Conservation (phyloP, 2,329 filamentous ascomycete species). For the Alternaria alternata region DNA sequence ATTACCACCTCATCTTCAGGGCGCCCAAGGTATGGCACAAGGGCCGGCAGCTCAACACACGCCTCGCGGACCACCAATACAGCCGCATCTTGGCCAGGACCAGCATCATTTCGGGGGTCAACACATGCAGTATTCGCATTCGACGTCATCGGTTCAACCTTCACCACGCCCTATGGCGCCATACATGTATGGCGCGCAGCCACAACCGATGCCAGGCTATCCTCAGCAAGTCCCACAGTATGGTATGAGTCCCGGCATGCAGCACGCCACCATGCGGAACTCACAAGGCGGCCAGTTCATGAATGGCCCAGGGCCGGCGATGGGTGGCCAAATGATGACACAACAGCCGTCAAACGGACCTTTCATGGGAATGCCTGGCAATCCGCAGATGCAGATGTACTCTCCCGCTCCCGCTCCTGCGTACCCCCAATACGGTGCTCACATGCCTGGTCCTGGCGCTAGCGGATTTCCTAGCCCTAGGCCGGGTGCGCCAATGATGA, state of each 20-base stretch:
- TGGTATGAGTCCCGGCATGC: constrained; percentile 73
- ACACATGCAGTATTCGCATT: constrained; percentile 85
- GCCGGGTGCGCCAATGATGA: constrained; percentile 87
- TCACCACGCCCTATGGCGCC: constrained; percentile 80
- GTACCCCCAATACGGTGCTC: constrained; percentile 68
- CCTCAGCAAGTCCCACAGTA: constrained; percentile 72
- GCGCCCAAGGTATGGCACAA: constrained; percentile 71
- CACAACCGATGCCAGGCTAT: constrained; percentile 59
- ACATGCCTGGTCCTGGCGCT: constrained; percentile 64
- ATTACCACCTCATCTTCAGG: constrained; percentile 81
- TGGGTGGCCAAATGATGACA: constrained; percentile 82
- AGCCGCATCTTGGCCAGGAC: constrained; percentile 74
- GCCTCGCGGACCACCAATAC: constrained; percentile 77
- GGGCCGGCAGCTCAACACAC: constrained; percentile 78
- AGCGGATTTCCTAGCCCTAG: constrained; percentile 91
- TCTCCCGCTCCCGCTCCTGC: constrained; percentile 71
- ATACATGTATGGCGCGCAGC: constrained; percentile 73
- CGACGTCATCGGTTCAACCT: constrained; percentile 79
- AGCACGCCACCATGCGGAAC: constrained; percentile 75
- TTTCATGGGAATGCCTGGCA: constrained; percentile 74
- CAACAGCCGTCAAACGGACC: constrained; percentile 72
- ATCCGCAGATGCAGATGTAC: constrained; percentile 83
- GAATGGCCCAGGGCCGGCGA: constrained; percentile 72
- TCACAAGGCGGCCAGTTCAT: constrained; percentile 79
- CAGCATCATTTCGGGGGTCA: constrained; percentile 81